phyloP scores from a whole-genome alignment of 2,329 filamentous ascomycete genomes.

The Purpureocillium lavendulum region DNA sequence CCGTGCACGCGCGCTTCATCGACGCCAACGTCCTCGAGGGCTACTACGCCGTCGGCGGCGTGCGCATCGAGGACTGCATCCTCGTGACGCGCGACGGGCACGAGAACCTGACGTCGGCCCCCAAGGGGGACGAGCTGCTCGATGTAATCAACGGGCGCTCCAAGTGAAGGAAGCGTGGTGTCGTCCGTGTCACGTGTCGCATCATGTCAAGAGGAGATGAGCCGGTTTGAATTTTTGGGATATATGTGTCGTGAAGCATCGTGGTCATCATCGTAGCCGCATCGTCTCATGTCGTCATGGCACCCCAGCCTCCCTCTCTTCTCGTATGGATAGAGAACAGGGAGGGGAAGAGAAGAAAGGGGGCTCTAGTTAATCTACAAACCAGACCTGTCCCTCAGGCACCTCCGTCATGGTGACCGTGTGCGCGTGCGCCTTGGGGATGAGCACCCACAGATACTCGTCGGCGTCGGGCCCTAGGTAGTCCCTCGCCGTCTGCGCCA shows the following conservation, averaged over 20 bases:
- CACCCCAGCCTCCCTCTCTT: too few relatives aligned
- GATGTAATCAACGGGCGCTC: constrained; percentile 42
- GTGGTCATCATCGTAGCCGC: too few relatives aligned
- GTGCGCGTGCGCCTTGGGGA: constrained; percentile 11
- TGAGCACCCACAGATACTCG: constrained; percentile 9
- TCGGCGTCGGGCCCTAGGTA: constrained; percentile 8
- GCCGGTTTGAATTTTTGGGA: too few relatives aligned
- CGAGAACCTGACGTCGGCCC: constrained; percentile 76
- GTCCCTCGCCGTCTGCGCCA: constrained; percentile 6
- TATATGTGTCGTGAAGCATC: too few relatives aligned
- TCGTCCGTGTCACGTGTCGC: too few relatives aligned
- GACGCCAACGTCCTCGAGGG: constrained; percentile 54
- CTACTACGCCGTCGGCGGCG: constrained; percentile 76
- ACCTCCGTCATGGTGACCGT: constrained; percentile 2
- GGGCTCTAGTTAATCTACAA: constrained; percentile 7
- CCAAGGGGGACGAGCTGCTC: constrained; percentile 66
- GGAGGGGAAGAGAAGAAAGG: too few relatives aligned
- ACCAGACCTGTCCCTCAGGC: constrained; percentile 7
- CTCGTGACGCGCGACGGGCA: constrained; percentile 69
- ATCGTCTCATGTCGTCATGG: too few relatives aligned
- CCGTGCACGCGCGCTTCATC: constrained; percentile 54
- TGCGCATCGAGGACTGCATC: constrained; percentile 88
- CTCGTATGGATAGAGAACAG: too few relatives aligned
- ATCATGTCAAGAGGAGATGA: too few relatives aligned
- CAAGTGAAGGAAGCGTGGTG: too few relatives aligned